These are phyloP conservation scores for Podospora conica DNA, from an alignment of 495 filamentous ascomycete genomes.

Conservation along the genomic window DNA sequence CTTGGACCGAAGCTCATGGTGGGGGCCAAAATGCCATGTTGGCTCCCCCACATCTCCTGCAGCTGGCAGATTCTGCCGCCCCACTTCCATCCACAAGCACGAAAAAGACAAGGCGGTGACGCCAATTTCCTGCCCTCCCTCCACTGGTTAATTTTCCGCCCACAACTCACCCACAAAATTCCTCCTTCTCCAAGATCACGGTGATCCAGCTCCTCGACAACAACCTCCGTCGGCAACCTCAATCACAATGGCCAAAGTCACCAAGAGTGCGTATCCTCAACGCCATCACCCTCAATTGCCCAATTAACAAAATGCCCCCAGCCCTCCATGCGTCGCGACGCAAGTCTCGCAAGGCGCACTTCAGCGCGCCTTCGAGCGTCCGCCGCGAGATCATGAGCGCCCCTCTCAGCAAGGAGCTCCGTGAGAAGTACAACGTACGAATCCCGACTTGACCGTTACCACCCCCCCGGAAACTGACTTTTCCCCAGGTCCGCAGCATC, in stretches of 20 bases:
- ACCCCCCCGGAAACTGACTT: background rate
- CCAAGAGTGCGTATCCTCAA: slow-evolving; percentile 20
- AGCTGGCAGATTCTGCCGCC: background rate
- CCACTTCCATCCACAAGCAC: background rate
- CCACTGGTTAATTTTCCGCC: background rate
- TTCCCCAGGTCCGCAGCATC: slow-evolving; percentile 77
- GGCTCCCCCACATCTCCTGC: background rate
- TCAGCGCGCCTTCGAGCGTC: slow-evolving; percentile 81
- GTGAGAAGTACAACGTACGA: slow-evolving; percentile 89
- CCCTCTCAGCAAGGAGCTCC: slow-evolving; percentile 88
- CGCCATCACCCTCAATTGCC: background rate
- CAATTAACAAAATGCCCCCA: slow-evolving; percentile 24
- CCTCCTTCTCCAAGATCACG: slow-evolving; percentile 27
- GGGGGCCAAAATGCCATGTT: background rate
- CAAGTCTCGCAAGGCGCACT: slow-evolving; percentile 98
- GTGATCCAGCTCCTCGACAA: slow-evolving; percentile 24
- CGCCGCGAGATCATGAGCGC: slow-evolving; percentile 93
- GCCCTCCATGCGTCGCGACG: slow-evolving; percentile 63
- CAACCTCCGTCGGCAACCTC: slow-evolving; percentile 27
- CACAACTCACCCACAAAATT: slow-evolving; percentile 11
- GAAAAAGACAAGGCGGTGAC: slow-evolving; percentile 22
- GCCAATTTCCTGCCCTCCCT: background rate
- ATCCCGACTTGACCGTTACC: slow-evolving; percentile 8
- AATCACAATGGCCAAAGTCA: slow-evolving; percentile 34
- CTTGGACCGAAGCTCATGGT: background rate